Evolutionary conservation across 2,329 filamentous ascomycete genomes (phyloP).

Genomic region (Aspergillus clavatus): DNA sequence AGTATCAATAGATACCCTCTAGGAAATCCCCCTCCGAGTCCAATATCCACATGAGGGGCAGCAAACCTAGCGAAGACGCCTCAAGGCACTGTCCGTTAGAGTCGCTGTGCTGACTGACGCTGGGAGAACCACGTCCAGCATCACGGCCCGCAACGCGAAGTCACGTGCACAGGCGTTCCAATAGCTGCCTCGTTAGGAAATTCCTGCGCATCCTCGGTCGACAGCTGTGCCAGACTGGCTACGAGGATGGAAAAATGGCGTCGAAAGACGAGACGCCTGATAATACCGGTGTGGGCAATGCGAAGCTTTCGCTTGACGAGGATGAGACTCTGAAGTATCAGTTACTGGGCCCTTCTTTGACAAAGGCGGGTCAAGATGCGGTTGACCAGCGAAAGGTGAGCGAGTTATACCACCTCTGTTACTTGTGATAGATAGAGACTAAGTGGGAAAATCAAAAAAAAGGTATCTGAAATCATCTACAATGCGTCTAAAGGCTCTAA

Average conservation of each 20-base stretch:
- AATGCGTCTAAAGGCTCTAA: conserved; percentile 95
- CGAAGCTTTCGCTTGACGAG: conserved; percentile 5
- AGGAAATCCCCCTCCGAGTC: conserved; percentile 49
- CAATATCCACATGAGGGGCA: conserved; percentile 58
- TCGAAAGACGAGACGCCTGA: conserved; percentile 14
- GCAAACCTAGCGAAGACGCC: conserved; percentile 2
- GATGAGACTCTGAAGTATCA: conserved; percentile 79
- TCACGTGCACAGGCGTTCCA: conserved; percentile 32
- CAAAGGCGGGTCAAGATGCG: conserved; percentile 85
- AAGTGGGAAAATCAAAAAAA: conserved; percentile 1
- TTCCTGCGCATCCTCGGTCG: background rate
- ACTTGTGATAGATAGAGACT: conserved; percentile 1
- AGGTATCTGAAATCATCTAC: conserved; percentile 95
- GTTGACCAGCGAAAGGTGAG: conserved; percentile 84
- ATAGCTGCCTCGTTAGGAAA: conserved; percentile 24
- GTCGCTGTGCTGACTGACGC: background rate
- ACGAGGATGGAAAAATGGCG: conserved; percentile 20
- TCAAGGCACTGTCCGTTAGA: background rate
- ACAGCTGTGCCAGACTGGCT: background rate
- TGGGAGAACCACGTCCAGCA: conserved; percentile 15
- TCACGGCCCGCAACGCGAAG: conserved; percentile 27
- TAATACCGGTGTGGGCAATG: conserved; percentile 4
- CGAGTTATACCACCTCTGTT: conserved; percentile 12
- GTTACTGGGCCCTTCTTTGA: conserved; percentile 81
- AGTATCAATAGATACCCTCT: conserved; percentile 43